Percentiles rank a stretch among this genome's conserved stretches.
Evolutionary conservation across 1,139 yeast genomes (phyloP).

Genomic region (Hemisphaericaspora xylanilytica): DNA sequence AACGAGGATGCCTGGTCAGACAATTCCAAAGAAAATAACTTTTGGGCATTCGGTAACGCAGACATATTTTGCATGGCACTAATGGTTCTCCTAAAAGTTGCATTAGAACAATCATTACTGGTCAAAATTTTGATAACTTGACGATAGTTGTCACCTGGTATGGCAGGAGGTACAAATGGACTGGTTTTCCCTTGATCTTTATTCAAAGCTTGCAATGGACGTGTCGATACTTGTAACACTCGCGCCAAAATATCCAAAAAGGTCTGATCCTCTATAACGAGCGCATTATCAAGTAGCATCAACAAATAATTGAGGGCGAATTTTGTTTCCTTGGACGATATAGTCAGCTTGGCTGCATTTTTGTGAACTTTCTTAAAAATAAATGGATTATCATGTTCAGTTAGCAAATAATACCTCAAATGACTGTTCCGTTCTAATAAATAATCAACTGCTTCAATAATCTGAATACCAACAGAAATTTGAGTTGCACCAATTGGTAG

Average conservation of each 20-base stretch:
- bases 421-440: slow-evolving; percentile 68
- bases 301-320: slow-evolving; percentile 75
- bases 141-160: slow-evolving; percentile 63
- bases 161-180: slow-evolving; percentile 55
- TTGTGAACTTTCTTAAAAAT: slow-evolving; percentile 37
- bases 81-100: slow-evolving; percentile 81
- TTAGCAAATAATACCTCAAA: slow-evolving; percentile 70
- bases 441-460: slow-evolving; percentile 71
- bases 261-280: slow-evolving; percentile 68
- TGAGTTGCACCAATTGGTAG: slow-evolving; percentile 68
- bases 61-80: slow-evolving; percentile 81
- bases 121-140: slow-evolving; percentile 67
- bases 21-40: slow-evolving; percentile 66
- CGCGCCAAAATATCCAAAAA: slow-evolving; percentile 76
- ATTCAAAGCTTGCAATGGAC: slow-evolving; percentile 59
- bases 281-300: slow-evolving; percentile 56
- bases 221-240: slow-evolving; percentile 72
- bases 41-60: slow-evolving; percentile 57
- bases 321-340: slow-evolving; percentile 32
- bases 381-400: slow-evolving; percentile 72
- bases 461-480: slow-evolving; percentile 69
- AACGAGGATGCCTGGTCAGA: slow-evolving; percentile 63
- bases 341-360: slow-evolving; percentile 21
- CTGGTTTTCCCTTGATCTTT: slow-evolving; percentile 20
- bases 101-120: slow-evolving; percentile 84